Conservation (phyloP, 1,284 basidiomycete genomes). For the Microbotryum violaceum region DNA sequence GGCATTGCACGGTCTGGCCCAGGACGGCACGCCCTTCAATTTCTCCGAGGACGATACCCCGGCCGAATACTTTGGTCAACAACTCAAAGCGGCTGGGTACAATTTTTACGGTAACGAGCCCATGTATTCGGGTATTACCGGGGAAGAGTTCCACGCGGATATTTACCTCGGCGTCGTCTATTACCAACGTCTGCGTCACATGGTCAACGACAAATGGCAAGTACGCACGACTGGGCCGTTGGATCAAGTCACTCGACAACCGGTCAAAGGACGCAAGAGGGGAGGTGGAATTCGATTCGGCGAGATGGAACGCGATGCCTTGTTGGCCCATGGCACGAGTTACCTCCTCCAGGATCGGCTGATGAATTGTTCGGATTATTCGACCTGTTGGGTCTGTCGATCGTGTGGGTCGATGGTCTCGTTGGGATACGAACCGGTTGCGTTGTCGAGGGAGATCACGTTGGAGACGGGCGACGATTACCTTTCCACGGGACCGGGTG, state of each 20-base stretch:
- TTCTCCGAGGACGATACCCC: slow-evolving; percentile 95
- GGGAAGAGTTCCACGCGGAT: slow-evolving; percentile 94
- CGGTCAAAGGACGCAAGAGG: slow-evolving; percentile 98
- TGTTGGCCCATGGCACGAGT: slow-evolving; percentile 95
- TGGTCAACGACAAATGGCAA: slow-evolving; percentile 99
- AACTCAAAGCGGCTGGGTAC: slow-evolving; percentile 87
- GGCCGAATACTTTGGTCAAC: slow-evolving; percentile 93
- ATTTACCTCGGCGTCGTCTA: slow-evolving; percentile 98
- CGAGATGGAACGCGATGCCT: slow-evolving; percentile 98
- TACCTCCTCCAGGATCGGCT: slow-evolving; percentile 96
- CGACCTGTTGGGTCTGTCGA: slow-evolving; percentile 95
- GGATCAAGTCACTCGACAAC: slow-evolving; percentile 89
- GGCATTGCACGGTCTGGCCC: slow-evolving; percentile 94
- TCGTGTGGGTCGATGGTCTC: slow-evolving; percentile 93
- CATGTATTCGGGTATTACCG: slow-evolving; percentile 99
- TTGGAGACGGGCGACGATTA: slow-evolving; percentile 47
- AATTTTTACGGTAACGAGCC: slow-evolving; percentile 99
- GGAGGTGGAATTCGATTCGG: slow-evolving; percentile 99
- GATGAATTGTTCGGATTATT: slow-evolving; percentile 99
- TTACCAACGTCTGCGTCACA: slow-evolving; percentile 96
- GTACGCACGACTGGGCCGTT: slow-evolving; percentile 96
- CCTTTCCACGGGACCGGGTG: slow-evolving; percentile 56
- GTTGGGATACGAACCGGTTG: slow-evolving; percentile 81
- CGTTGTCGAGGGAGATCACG: slow-evolving; percentile 54
- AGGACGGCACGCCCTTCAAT: slow-evolving; percentile 96